Evolutionary conservation across 495 filamentous ascomycete genomes (phyloP).

Genomic region (Hypoxylon rickii): DNA sequence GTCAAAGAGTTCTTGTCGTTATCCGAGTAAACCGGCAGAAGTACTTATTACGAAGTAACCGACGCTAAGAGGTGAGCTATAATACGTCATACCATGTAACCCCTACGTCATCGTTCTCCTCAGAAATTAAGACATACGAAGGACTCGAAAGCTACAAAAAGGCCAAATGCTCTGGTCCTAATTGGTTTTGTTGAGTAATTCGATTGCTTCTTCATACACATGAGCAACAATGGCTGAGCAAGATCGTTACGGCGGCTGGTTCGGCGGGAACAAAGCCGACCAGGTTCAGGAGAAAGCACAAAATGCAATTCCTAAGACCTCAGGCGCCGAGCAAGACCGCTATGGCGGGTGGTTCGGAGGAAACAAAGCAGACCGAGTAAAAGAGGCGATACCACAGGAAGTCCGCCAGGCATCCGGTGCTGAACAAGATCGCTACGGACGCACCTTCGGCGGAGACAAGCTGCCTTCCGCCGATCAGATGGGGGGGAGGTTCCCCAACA

Average conservation of each 20-base stretch:
- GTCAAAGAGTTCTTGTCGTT: too few relatives aligned
- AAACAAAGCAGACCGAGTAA: slow-evolving; percentile 14
- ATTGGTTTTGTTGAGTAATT: neutral
- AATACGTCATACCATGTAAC: slow-evolving; percentile 29
- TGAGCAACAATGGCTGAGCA: slow-evolving; percentile 29
- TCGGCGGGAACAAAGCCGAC: slow-evolving; percentile 28
- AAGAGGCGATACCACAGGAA: slow-evolving; percentile 10
- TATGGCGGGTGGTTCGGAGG: slow-evolving; percentile 23
- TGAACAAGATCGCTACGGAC: slow-evolving; percentile 26
- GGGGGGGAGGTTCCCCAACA: neutral
- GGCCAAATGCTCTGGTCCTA: slow-evolving; percentile 1
- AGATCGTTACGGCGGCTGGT: slow-evolving; percentile 20
- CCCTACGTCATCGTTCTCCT: slow-evolving; percentile 30
- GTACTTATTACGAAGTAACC: too few relatives aligned
- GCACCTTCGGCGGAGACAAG: slow-evolving; percentile 26
- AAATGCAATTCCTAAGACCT: slow-evolving; percentile 10
- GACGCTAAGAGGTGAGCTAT: neutral
- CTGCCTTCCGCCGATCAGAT: slow-evolving; percentile 11
- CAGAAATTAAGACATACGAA: too few relatives aligned
- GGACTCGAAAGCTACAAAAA: slow-evolving; percentile 4
- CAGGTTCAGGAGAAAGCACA: slow-evolving; percentile 18
- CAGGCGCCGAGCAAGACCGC: slow-evolving; percentile 25
- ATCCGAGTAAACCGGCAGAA: too few relatives aligned
- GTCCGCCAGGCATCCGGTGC: slow-evolving; percentile 4
- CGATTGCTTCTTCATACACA: neutral